A percentile compares a stretch with the other conserved stretches of the same genome.
Evolutionary conservation across 495 filamentous ascomycete species (phyloP).

Genomic region (Xylaria scruposa): DNA sequence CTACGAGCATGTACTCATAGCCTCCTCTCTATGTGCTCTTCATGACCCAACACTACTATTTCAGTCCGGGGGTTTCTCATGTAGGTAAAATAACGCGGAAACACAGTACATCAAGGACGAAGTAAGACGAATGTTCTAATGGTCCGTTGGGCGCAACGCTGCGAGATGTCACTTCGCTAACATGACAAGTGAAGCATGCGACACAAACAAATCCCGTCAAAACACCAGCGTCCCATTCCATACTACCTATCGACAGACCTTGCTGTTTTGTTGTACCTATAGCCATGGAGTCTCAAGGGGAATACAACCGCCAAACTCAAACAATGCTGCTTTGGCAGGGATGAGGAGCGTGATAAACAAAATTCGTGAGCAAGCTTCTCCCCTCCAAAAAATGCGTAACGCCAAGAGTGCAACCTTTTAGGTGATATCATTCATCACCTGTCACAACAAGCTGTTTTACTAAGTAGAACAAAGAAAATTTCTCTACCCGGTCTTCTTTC

Average conservation of each 20-base stretch:
- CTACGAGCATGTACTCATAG: no score
- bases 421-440: background rate
- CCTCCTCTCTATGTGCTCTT: background rate
- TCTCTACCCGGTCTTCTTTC: background rate
- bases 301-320: background rate
- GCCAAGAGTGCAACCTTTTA: background rate
- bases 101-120: background rate
- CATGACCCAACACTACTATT: background rate
- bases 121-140: background rate
- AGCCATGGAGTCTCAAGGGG: background rate
- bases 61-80: background rate
- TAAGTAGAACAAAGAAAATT: background rate
- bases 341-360: background rate
- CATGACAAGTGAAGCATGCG: background rate
- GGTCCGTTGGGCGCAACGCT: background rate
- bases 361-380: background rate
- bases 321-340: no score
- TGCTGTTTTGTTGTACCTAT: background rate
- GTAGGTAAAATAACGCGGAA: background rate
- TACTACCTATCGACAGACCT: background rate
- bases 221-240: background rate
- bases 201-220: background rate
- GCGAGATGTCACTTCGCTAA: background rate
- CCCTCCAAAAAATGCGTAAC: background rate
- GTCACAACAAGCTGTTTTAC: constrained; percentile 3